Conservation (phyloP, 2,329 filamentous ascomycete genomes). For the Fusarium sublunatum region DNA sequence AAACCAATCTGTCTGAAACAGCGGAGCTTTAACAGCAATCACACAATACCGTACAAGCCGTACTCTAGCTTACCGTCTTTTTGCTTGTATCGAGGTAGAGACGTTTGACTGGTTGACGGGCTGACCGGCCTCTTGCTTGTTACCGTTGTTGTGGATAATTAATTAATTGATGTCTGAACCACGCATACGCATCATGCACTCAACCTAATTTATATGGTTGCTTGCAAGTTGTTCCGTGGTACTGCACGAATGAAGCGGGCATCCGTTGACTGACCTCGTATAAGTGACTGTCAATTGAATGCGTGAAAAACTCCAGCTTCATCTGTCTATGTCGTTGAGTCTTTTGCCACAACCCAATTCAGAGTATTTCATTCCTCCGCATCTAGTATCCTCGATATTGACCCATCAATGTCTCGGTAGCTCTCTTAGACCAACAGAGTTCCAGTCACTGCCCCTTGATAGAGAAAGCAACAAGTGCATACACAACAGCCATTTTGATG, state of each 20-base stretch:
- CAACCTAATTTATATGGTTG: constrained; percentile 32
- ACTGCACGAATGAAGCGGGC: constrained; percentile 16
- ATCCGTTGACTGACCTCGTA: constrained; percentile 10
- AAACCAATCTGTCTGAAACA: constrained; percentile 45
- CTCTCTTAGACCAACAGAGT: constrained; percentile 15
- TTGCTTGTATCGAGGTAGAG: neutral
- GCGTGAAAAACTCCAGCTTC: neutral
- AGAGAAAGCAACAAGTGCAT: neutral
- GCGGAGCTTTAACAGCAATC: constrained; percentile 25
- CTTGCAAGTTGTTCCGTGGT: constrained; percentile 23
- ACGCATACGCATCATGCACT: constrained; percentile 31
- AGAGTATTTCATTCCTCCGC: constrained; percentile 27
- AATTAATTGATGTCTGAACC: constrained; percentile 5
- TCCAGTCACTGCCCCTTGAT: constrained; percentile 13
- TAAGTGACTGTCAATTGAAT: constrained; percentile 2
- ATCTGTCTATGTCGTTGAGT: neutral
- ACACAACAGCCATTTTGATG: neutral
- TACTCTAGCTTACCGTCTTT: constrained; percentile 26
- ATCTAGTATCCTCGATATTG: neutral
- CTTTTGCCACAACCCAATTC: constrained; percentile 29
- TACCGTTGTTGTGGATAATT: neutral
- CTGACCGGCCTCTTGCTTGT: constrained; percentile 13
- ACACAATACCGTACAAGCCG: constrained; percentile 1
- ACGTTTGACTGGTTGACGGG: neutral
- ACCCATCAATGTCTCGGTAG: constrained; percentile 14